These are phyloP conservation scores for Persicaria maculosa DNA, from an alignment of 148 eudicot species.

Conservation along the genomic window DNA sequence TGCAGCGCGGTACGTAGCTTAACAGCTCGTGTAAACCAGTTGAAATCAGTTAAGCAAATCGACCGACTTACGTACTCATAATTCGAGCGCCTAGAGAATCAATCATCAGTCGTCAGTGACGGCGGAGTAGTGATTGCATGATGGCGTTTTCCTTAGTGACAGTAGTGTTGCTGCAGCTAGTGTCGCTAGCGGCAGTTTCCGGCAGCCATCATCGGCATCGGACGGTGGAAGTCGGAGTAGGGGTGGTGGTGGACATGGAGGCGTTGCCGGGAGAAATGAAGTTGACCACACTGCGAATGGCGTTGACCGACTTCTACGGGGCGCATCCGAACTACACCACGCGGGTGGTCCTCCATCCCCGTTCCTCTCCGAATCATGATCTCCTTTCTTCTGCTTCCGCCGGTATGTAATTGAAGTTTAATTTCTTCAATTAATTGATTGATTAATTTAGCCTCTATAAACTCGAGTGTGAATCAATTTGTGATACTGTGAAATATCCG, in stretches of 20 bases:
- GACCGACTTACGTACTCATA: background rate
- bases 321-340: constrained; percentile 24
- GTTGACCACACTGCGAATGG: constrained; percentile 42
- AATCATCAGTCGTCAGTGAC: no score
- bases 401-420: constrained; percentile 19
- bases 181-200: background rate
- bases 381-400: constrained; percentile 15
- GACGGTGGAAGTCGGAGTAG: constrained; percentile 32
- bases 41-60: background rate
- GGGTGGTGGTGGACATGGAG: constrained; percentile 39
- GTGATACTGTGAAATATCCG: background rate
- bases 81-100: no score
- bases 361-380: constrained; percentile 26
- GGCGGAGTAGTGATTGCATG: no score
- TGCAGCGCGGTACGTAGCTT: background rate
- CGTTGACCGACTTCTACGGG: constrained; percentile 46
- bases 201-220: background rate
- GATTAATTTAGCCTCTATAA: background rate
- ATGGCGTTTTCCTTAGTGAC: background rate
- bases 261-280: constrained; percentile 34
- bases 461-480: background rate
- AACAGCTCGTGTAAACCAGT: background rate
- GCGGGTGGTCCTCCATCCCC: constrained; percentile 30
- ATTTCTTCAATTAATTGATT: background rate
- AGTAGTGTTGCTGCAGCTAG: background rate